Evolutionary conservation across 2,329 filamentous ascomycete genomes (phyloP).

Genomic region (Pochonia chlamydosporia): DNA sequence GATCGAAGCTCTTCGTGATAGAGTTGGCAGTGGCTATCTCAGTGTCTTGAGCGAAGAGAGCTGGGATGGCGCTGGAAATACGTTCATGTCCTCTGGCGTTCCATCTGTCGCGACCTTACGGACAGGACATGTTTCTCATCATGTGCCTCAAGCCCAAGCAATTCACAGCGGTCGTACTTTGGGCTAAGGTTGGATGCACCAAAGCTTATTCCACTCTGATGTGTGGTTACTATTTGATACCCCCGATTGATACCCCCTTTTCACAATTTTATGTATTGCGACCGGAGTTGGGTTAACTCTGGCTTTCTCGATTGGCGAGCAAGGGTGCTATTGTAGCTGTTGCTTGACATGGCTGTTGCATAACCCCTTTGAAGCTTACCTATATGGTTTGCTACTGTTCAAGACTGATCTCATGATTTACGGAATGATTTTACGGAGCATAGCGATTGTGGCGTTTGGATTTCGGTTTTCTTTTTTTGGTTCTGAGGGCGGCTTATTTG

Average conservation of each 20-base stretch:
- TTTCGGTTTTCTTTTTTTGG: neutral
- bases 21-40: conserved; percentile 83
- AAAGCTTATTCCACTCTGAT: neutral
- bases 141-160: conserved; percentile 33
- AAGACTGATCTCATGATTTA: conserved; percentile 13
- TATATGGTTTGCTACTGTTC: conserved; percentile 10
- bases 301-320: neutral
- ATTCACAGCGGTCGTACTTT: conserved; percentile 49
- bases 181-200: conserved; percentile 25
- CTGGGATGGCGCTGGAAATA: conserved; percentile 42
- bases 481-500: neutral
- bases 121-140: conserved; percentile 24
- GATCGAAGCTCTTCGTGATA: conserved; percentile 77
- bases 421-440: conserved; percentile 26
- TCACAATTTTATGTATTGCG: neutral
- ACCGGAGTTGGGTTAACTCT: neutral
- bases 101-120: conserved; percentile 21
- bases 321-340: neutral
- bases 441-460: conserved; percentile 34
- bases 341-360: conserved; percentile 2
- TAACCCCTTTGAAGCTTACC: conserved; percentile 3
- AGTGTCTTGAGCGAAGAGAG: conserved; percentile 77
- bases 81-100: conserved; percentile 16
- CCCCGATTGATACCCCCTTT: conserved; percentile 4
- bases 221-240: conserved; percentile 4